phyloP scores from a whole-genome alignment of 805 yeast genomes.

The Yamadazyma insecticola region DNA sequence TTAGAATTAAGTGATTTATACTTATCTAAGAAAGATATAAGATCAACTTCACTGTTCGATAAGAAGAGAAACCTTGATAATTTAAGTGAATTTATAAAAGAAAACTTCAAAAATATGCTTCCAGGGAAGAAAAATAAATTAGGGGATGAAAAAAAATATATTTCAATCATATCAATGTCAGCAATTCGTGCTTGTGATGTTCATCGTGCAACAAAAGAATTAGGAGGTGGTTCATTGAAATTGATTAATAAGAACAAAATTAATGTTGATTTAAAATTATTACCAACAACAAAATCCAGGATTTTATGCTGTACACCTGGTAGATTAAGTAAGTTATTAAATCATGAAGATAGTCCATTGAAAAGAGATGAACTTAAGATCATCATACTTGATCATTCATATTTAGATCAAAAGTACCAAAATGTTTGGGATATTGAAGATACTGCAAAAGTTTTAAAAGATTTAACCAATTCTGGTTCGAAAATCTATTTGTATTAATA shows the following conservation, averaged over 20 bases:
- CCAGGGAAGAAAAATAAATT: slow-evolving; percentile 27
- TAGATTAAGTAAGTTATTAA: slow-evolving; percentile 45
- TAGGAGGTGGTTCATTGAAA: slow-evolving; percentile 57
- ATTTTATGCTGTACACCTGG: slow-evolving; percentile 64
- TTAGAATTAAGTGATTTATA: slow-evolving; percentile 69
- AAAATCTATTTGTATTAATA: slow-evolving; percentile 46
- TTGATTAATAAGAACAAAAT: slow-evolving; percentile 72
- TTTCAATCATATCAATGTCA: slow-evolving; percentile 62
- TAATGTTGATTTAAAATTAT: slow-evolving; percentile 51
- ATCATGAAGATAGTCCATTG: slow-evolving; percentile 39
- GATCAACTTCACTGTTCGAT: slow-evolving; percentile 55
- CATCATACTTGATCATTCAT: slow-evolving; percentile 57
- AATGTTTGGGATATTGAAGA: slow-evolving; percentile 57
- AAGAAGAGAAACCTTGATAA: slow-evolving; percentile 53
- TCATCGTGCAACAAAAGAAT: slow-evolving; percentile 52
- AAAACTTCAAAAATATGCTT: slow-evolving; percentile 45
- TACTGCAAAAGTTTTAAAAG: slow-evolving; percentile 36
- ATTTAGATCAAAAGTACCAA: slow-evolving; percentile 57
- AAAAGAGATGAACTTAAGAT: slow-evolving; percentile 42
- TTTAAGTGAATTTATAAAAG: slow-evolving; percentile 49
- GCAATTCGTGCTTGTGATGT: slow-evolving; percentile 87
- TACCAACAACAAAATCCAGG: slow-evolving; percentile 42
- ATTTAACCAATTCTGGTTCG: slow-evolving; percentile 38
- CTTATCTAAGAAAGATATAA: slow-evolving; percentile 50
- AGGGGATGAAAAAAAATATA: slow-evolving; percentile 34